Base-by-base conservation (phyloP, 2,329 filamentous ascomycete genomes). In the Talaromyces funiculosus region DNA sequence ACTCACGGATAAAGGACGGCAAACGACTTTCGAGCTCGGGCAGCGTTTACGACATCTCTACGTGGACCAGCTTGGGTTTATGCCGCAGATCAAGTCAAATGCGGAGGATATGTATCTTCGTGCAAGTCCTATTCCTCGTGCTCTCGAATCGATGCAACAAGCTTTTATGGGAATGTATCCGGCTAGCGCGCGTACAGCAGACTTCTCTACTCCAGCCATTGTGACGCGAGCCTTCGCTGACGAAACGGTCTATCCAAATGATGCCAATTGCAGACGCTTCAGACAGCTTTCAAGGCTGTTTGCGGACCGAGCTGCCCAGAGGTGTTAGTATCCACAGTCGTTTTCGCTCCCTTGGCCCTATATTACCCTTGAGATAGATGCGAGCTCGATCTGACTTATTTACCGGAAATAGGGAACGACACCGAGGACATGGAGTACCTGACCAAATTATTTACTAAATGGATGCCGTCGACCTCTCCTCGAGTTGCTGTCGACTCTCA, bases 391-490 rank as follows among this genome's bases (percentile, higher is more conserved):
- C 56, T 58, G 5, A 57, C 20, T 43, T n/a, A 9, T 6, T 4
- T 24, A 4, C 12, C 3, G 29, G 26, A 45, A 37, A 43, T 20
- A 78, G 76, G 76, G 89, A 92, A 93, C 71, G 76, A 82, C 37
- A 85, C 88, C 0, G 82, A 87, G 14, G 90, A 97, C 62, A 93
- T 97, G 87, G 82, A 83, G 33, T 92, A 96, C 71, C 78, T 97
- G 24, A 92, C 89, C 67, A 86, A 84, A 62, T 77, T 90, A 62
- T 86, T 92, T 58, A 86, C 88, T 37, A 91, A 89, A 72, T 96
- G 89, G 85, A 96, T 97, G 90, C 90, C 91, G 0, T 81, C 85
- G 7, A 81, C 82, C 37, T 82, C 80, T 31, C 83, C 83, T 10
- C 81, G 82, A 40, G 86, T 97, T 8, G 90, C 89, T 26, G 90